phyloP scores from a whole-genome alignment of 306 rosid species.

The Malus orientalis region DNA sequence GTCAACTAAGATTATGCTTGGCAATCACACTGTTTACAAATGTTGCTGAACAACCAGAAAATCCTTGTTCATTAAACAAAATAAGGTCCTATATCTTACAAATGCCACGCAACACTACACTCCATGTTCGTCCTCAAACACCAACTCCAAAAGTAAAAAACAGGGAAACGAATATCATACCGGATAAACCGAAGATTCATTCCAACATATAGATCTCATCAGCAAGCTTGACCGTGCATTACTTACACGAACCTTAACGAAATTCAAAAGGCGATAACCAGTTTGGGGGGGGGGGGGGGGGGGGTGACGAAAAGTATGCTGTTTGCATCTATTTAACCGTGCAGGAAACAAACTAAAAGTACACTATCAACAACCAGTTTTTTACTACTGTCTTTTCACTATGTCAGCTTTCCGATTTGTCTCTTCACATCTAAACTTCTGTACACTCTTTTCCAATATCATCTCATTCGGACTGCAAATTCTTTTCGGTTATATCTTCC shows the following conservation, averaged over 20 bases:
- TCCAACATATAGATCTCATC: background rate
- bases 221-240: background rate
- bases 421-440: slow-evolving; percentile 7
- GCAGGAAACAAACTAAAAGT: background rate
- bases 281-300: background rate
- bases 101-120: too few relatives aligned
- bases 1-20: too few relatives aligned
- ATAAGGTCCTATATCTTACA: too few relatives aligned
- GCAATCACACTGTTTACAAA: too few relatives aligned
- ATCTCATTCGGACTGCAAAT: background rate
- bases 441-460: slow-evolving; percentile 1
- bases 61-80: too few relatives aligned
- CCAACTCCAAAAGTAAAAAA: too few relatives aligned
- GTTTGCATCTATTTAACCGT: background rate
- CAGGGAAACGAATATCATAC: too few relatives aligned
- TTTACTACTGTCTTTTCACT: slow-evolving; percentile 6
- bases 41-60: too few relatives aligned
- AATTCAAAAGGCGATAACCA: background rate
- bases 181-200: too few relatives aligned
- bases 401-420: background rate
- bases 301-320: background rate
- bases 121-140: too few relatives aligned
- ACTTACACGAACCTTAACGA: background rate
- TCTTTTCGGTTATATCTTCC: background rate
- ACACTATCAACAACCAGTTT: background rate